These are phyloP conservation scores for Wallacemonas sp. DNA, from an alignment of 208 protist genomes.

Conservation along the genomic window DNA sequence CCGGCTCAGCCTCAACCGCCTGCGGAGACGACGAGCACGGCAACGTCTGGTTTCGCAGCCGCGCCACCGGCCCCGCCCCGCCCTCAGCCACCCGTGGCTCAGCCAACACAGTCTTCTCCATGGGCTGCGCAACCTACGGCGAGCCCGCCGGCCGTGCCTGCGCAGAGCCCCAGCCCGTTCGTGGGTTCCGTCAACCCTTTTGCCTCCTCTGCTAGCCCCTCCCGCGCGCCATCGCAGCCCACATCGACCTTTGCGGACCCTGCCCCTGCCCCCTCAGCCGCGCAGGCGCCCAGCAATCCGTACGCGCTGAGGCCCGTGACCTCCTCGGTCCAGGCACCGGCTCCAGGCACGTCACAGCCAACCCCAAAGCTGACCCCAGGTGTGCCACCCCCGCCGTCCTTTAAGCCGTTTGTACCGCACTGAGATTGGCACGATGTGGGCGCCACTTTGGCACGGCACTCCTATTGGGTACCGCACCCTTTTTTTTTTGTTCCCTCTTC, in stretches of 20 bases:
- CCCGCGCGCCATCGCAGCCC: neutral
- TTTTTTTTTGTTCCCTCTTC: constrained; percentile 3
- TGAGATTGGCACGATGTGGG: neutral
- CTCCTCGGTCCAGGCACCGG: neutral
- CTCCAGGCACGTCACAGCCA: no score
- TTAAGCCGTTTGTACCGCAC: constrained; percentile 30
- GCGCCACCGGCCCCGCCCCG: neutral
- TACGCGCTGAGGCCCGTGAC: no score
- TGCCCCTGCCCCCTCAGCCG: neutral
- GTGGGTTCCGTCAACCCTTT: neutral
- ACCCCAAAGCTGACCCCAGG: no score
- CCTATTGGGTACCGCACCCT: no score
- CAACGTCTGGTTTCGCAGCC: constrained; percentile 7
- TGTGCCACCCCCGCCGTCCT: constrained; percentile 27
- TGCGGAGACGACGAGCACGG: neutral
- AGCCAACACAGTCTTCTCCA: neutral
- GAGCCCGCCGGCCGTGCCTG: no score
- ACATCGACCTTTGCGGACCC: neutral
- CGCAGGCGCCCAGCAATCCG: neutral
- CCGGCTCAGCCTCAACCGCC: no score
- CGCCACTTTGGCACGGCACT: neutral
- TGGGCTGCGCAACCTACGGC: no score
- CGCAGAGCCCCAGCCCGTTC: no score
- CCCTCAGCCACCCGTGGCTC: constrained; percentile 7
- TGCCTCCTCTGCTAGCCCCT: neutral